Percentiles rank a stretch among this genome's conserved stretches.
Conservation (phyloP, 129 eudicot genomes). For the Lonicera japonica region DNA sequence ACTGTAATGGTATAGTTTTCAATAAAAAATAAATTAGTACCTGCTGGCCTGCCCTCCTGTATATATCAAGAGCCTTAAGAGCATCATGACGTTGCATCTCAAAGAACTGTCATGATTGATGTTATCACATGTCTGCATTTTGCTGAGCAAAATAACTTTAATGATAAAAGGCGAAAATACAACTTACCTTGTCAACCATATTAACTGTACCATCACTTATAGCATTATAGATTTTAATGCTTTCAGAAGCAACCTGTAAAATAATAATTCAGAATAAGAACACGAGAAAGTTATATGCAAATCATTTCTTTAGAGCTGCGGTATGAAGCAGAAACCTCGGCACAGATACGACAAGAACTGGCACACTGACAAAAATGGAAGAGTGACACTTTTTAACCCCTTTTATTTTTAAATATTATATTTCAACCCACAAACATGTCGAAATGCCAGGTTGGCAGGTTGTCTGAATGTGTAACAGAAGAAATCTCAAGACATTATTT, state of each 20-base stretch:
- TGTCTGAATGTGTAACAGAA: too few species aligned
- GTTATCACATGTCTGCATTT: background rate
- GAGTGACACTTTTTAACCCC: too few species aligned
- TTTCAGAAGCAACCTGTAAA: slow-evolving; percentile 72
- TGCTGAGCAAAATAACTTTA: background rate
- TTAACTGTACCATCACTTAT: slow-evolving; percentile 73
- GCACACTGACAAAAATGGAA: too few species aligned
- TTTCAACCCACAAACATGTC: too few species aligned
- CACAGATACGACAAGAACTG: too few species aligned
- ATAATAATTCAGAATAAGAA: background rate
- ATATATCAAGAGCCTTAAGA: slow-evolving; percentile 63
- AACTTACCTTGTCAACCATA: slow-evolving; percentile 79
- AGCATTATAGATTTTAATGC: slow-evolving; percentile 74
- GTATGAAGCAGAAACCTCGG: too few species aligned
- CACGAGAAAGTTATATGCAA: background rate
- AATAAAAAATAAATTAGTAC: slow-evolving; percentile 20
- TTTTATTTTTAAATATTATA: too few species aligned
- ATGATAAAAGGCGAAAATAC: background rate
- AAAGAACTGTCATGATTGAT: slow-evolving; percentile 52
- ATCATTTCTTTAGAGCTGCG: background rate
- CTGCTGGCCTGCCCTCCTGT: slow-evolving; percentile 80
- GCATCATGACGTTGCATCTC: slow-evolving; percentile 91
- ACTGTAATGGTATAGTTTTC: background rate
- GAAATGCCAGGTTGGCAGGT: too few species aligned
- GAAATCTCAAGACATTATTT: background rate